Percentiles rank a stretch among this genome's conserved stretches.
Conservation (phyloP, 192 early-diverging fungal genomes). For the Coemansia sp. region DNA sequence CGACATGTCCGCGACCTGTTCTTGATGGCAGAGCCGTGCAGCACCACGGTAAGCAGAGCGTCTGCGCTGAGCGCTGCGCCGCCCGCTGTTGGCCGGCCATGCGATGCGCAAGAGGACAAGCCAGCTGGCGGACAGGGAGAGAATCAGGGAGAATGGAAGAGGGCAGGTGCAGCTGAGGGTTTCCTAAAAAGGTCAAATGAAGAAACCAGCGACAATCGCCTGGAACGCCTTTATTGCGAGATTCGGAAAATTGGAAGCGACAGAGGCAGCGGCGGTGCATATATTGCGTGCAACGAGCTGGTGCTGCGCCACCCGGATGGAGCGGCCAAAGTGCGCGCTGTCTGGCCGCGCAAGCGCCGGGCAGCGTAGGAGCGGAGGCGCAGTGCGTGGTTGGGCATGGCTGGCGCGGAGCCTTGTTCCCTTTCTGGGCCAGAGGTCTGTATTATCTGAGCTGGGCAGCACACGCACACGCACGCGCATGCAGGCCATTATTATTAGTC, state of each 20-base stretch:
- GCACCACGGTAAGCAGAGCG: not conserved
- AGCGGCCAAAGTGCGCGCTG: not conserved
- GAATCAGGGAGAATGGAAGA: not conserved
- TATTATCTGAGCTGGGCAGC: not conserved
- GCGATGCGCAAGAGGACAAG: not conserved
- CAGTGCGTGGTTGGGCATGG: not conserved
- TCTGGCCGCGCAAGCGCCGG: not conserved
- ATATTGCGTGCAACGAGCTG: not conserved
- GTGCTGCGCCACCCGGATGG: not conserved
- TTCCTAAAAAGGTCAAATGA: not conserved
- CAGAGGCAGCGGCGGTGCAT: not conserved
- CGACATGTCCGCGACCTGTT: not conserved
- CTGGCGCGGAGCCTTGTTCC: not conserved
- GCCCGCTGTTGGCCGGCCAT: not conserved
- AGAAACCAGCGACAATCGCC: not conserved
- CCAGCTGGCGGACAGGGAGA: not conserved
- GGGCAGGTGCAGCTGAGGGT: not conserved
- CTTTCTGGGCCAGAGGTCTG: not conserved
- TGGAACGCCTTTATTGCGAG: not conserved
- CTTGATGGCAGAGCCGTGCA: constrained; percentile 1
- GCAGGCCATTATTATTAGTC: not conserved
- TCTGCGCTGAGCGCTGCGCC: not conserved
- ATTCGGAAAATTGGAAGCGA: not conserved
- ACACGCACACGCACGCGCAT: not conserved
- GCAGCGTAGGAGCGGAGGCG: not conserved